Percentiles rank a stretch among this genome's conserved stretches.
These are phyloP conservation scores for Aspergillus sp. DNA, from an alignment of 2,329 filamentous ascomycete genomes.

Conservation along the genomic window DNA sequence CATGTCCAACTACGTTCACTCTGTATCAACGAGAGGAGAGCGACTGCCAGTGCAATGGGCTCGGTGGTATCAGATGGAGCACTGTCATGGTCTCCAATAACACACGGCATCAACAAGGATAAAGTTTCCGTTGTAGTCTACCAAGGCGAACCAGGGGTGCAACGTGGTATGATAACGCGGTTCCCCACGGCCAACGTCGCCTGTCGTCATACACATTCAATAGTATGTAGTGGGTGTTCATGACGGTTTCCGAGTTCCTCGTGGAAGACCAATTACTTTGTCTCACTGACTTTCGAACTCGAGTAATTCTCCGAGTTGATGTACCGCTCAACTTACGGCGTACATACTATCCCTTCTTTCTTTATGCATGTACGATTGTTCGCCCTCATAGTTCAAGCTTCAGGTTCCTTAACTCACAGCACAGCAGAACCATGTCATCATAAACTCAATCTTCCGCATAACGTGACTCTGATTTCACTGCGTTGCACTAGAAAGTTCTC, in stretches of 20 bases:
- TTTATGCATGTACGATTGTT: neutral
- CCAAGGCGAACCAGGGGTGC: neutral
- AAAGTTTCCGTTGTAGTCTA: neutral
- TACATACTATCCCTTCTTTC: neutral
- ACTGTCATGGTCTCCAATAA: neutral
- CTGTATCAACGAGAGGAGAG: neutral
- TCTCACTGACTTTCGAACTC: neutral
- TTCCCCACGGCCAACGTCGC: neutral
- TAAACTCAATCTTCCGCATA: neutral
- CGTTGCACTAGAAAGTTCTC: conserved; percentile 6
- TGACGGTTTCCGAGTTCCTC: neutral
- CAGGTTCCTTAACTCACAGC: neutral
- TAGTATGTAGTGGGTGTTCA: neutral
- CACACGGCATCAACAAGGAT: neutral
- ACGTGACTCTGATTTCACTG: neutral
- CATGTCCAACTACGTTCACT: neutral
- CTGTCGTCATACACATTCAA: neutral
- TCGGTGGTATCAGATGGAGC: neutral
- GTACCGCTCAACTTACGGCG: neutral
- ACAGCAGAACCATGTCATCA: conserved; percentile 3
- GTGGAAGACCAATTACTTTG: neutral
- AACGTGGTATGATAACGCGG: neutral
- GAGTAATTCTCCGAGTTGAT: neutral
- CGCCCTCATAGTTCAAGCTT: neutral
- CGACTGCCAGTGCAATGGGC: neutral